These are phyloP conservation scores for Solanum virginianum DNA, from an alignment of 257 asterid genomes.

Conservation along the genomic window DNA sequence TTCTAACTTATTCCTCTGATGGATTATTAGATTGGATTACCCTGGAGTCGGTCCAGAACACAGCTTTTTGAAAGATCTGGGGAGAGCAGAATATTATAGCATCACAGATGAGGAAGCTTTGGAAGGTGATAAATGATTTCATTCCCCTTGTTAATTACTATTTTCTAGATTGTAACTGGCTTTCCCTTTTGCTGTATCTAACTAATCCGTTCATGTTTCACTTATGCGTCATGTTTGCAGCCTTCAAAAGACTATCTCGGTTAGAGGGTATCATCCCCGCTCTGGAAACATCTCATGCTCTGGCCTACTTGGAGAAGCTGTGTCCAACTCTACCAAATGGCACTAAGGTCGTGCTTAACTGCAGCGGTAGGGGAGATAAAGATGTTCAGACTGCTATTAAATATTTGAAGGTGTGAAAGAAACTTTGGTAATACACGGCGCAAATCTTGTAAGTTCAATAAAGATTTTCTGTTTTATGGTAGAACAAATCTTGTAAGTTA, in stretches of 20 bases:
- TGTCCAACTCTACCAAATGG: conserved; percentile 75
- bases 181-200: not conserved
- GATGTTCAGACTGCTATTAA: conserved; percentile 81
- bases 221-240: conserved; percentile 28
- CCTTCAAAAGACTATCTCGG: conserved; percentile 69
- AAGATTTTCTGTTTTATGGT: not conserved
- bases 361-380: conserved; percentile 97
- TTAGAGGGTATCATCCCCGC: conserved; percentile 94
- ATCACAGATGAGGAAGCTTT: conserved; percentile 87
- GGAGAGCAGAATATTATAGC: conserved; percentile 76
- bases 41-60: conserved; percentile 99
- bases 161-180: not conserved
- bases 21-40: conserved; percentile 50
- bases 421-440: not conserved
- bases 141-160: not conserved
- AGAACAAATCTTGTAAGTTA: not conserved
- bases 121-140: conserved; percentile 40
- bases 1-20: not conserved
- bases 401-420: conserved; percentile 32
- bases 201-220: not conserved
- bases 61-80: conserved; percentile 85
- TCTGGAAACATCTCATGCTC: conserved; percentile 89
- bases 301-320: conserved; percentile 75
- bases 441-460: not conserved
- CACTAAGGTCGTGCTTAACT: conserved; percentile 69